Evolutionary conservation across 306 rosid species (phyloP), one percentile per base, ranked within the genome.

Genomic region (Cucurbita argyrosperma): DNA sequence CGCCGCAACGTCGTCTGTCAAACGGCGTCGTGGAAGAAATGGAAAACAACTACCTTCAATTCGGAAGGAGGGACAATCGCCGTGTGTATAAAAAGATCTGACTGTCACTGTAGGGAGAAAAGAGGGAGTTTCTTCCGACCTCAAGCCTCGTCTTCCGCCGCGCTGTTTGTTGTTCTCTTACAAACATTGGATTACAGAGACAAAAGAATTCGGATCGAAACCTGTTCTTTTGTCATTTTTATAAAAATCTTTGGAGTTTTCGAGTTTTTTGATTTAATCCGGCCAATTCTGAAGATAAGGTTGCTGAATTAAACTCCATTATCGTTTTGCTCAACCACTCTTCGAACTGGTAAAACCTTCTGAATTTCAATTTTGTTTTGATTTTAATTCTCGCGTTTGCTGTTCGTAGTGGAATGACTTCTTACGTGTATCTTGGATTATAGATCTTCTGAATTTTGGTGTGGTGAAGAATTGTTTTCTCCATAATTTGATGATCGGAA

Each of bases 161-260:
- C 59, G 62, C 82, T 74, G 88, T 81, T 87, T 72, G 83, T 87
- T 72, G 83, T 66, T 83, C 79, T 76, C 82, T 47, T 43, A 82
- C 74, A 78, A 62, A 66, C 61, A 50, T 47, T 74, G 42, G 74
- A 83, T 69, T 84, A 26, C 18, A 72, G n/a, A 46, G 47, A 60
- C 63, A 37, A 1, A 15, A 50, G 8, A 72, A 47, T 45, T 74
- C 9, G 37, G 58, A 26, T 26, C 10, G 72, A 40, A 84, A 70
- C 51, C 5, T 67, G 21, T 72, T 72, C 64, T 45, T 76, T 80
- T 38, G 42, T n/a, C 61, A 49, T 60, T 75, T 71, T 78, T 35
- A 10, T 1, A 1, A 1, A 5, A 16, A 40, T 85, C 50, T 58
- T 60, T 53, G 19, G 45, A 46, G 58, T 50, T 6, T 69, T 69